Conservation (phyloP, 2,329 filamentous ascomycete genomes). For the Aspergillus sp. region DNA sequence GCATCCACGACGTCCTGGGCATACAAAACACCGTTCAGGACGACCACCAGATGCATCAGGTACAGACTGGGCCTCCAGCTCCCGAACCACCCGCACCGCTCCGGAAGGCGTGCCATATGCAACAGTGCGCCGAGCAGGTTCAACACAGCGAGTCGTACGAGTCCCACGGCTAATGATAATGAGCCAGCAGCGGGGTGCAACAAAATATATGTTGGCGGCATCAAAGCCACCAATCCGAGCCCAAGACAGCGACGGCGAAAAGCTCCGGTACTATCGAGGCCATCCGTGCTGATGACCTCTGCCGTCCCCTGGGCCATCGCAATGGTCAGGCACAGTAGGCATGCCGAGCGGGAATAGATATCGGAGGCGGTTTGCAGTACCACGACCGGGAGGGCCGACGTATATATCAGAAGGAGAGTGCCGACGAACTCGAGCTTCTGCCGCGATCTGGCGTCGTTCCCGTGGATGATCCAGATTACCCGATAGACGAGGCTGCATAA, state of each 20-base stretch:
- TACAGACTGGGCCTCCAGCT: too few species aligned
- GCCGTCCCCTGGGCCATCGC: background rate
- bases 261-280: background rate
- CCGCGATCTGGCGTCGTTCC: constrained; percentile 7
- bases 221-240: background rate
- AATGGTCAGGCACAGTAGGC: background rate
- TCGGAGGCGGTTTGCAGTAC: background rate
- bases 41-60: too few species aligned
- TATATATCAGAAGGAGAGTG: constrained; percentile 10
- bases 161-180: too few species aligned
- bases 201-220: background rate
- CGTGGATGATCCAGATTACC: constrained; percentile 4
- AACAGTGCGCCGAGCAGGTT: too few species aligned
- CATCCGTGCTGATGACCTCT: background rate
- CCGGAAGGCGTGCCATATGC: too few species aligned
- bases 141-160: too few species aligned
- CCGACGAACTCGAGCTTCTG: constrained; percentile 12
- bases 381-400: constrained; percentile 7
- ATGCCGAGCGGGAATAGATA: background rate
- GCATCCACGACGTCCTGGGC: too few species aligned
- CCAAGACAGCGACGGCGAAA: background rate
- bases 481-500: constrained; percentile 13
- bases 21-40: too few species aligned
- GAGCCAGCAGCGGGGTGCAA: too few species aligned
- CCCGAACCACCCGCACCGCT: too few species aligned